Evolutionary conservation across 1,284 basidiomycete species (phyloP).

Genomic region (Microbotryomycetes sp.): DNA sequence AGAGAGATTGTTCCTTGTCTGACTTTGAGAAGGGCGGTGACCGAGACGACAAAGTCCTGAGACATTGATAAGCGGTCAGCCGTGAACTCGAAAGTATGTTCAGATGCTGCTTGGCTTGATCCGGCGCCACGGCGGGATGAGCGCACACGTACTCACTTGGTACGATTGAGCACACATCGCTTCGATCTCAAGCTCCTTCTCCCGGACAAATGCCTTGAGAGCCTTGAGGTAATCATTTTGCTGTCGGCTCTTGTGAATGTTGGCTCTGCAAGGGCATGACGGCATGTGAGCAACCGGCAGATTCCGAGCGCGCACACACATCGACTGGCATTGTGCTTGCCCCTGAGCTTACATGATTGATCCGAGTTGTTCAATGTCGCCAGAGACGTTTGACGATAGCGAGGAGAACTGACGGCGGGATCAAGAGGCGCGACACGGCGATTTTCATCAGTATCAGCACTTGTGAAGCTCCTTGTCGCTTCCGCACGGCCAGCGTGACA

Average conservation of each 20-base stretch:
- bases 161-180: conserved; percentile 92
- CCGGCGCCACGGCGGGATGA: neutral
- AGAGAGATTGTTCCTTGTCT: conserved; percentile 58
- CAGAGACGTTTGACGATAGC: neutral
- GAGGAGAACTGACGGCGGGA: neutral
- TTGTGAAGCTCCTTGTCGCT: too few species aligned
- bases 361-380: conserved; percentile 75
- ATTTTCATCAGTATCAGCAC: too few species aligned
- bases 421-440: neutral
- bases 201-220: conserved; percentile 74
- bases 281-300: neutral
- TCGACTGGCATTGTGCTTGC: too few species aligned
- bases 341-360: conserved; percentile 61
- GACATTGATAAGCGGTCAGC: neutral
- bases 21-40: conserved; percentile 89
- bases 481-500: conserved; percentile 46
- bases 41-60: conserved; percentile 86
- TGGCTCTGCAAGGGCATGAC: neutral
- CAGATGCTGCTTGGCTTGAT: neutral
- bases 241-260: conserved; percentile 76
- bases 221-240: conserved; percentile 86
- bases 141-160: conserved; percentile 47
- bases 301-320: too few species aligned
- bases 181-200: conserved; percentile 95
- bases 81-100: neutral